Conservation (phyloP, 2,329 filamentous ascomycete species). For the Grosmannia serpens region DNA sequence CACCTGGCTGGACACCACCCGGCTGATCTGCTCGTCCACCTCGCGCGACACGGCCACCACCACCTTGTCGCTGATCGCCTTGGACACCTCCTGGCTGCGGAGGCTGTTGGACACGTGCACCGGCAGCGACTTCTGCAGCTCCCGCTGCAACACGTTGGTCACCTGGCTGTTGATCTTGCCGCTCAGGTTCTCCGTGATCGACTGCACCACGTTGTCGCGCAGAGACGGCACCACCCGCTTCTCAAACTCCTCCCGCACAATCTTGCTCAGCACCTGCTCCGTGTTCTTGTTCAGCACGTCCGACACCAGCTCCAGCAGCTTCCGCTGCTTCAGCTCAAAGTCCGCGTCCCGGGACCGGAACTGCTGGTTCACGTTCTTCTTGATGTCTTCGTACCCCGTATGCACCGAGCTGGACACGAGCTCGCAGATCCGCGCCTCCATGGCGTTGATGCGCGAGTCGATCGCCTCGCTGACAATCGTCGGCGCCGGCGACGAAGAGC, state of each 20-base stretch:
- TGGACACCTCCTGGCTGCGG: conserved; percentile 62
- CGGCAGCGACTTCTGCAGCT: conserved; percentile 62
- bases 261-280: conserved; percentile 61
- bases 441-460: conserved; percentile 40
- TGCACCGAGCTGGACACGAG: conserved; percentile 39
- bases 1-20: conserved; percentile 50
- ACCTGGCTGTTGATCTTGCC: conserved; percentile 56
- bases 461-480: conserved; percentile 28
- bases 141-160: conserved; percentile 54
- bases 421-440: conserved; percentile 39
- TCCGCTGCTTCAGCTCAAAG: conserved; percentile 41
- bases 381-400: conserved; percentile 34
- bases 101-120: conserved; percentile 54
- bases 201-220: conserved; percentile 52
- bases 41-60: conserved; percentile 52
- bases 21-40: conserved; percentile 58
- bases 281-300: conserved; percentile 51
- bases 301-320: conserved; percentile 46
- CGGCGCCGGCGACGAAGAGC: neutral
- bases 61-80: conserved; percentile 61
- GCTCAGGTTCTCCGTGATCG: conserved; percentile 61
- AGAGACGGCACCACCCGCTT: conserved; percentile 66
- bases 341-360: conserved; percentile 36
- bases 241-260: conserved; percentile 67
- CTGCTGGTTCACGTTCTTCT: conserved; percentile 48